Evolutionary conservation across 257 asterid species (phyloP), one percentile per base, ranked within the genome.

Genomic region (Nicotiana paniculata): DNA sequence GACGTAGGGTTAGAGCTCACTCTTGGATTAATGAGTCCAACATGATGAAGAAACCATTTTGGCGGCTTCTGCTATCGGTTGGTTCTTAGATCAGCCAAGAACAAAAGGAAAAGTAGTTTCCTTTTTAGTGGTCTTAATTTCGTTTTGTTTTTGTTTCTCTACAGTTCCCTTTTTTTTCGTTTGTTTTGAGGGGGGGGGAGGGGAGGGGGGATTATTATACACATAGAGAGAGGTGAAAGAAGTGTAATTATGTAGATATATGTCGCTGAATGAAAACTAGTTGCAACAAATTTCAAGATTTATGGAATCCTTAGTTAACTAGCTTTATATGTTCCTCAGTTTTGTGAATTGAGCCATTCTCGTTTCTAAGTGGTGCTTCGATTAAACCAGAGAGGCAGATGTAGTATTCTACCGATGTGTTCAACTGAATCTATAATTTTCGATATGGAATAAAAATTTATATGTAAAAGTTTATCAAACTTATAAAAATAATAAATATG

Each of bases 1-100:
- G 90, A 88, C n/a, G 54, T 86, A 26, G 87, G 61, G 24, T 83
- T 91, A 86, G 97, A 92, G 74, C 83, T 92, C 85, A 91, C 87
- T 33, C 84, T 92, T 81, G 91, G 93, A 33, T 63, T 54, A 4
- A 59, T 12, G 16, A 69, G 72, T 81, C 77, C n/a, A 72, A 3
- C 32, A 1, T 70, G 43, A 70, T n/a, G 39, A 62, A 28, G 26
- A 83, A 28, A 32, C 48, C 17, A 48, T 68, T 77, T 83, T 81
- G 79, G 85, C 51, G 28, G 85, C 85, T 57, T 53, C 9, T 43
- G 85, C 64, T 46, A 66, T 68, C 33, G 77, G 81, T n/a, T 32
- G 68, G 35, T 72, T 59, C 61, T 35, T 30, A n/a, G 57, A 51
- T 51, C 57, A 51, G 57, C 57, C 13, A 51, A 13, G 17, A 70